These are phyloP conservation scores for Theobroma grandiflorum DNA, from an alignment of 441 rosid genomes.

Conservation along the genomic window DNA sequence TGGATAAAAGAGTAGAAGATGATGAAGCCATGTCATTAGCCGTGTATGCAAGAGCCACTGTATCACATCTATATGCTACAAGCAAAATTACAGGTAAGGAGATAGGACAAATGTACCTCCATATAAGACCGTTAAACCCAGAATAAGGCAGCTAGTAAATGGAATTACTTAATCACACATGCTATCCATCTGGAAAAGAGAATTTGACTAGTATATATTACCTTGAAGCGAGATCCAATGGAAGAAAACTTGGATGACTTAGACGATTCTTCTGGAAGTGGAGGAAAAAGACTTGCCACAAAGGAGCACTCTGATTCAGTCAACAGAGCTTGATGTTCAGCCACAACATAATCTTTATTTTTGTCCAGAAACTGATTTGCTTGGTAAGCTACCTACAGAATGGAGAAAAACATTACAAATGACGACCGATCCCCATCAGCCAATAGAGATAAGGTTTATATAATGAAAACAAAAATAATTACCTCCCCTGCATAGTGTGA, in stretches of 20 bases:
- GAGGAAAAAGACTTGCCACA: slow-evolving; percentile 91
- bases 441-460: slow-evolving; percentile 5
- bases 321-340: slow-evolving; percentile 98
- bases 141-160: slow-evolving; percentile 4
- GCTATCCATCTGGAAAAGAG: neutral
- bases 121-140: slow-evolving; percentile 12
- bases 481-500: slow-evolving; percentile 99
- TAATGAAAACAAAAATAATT: slow-evolving; percentile 31
- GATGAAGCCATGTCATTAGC: neutral
- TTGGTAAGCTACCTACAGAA: slow-evolving; percentile 79
- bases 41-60: neutral
- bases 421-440: slow-evolving; percentile 25
- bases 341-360: slow-evolving; percentile 99
- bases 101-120: slow-evolving; percentile 24
- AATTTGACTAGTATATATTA: slow-evolving; percentile 27
- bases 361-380: slow-evolving; percentile 98
- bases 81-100: slow-evolving; percentile 9
- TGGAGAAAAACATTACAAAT: slow-evolving; percentile 25
- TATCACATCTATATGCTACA: slow-evolving; percentile 19
- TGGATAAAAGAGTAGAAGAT: slow-evolving; percentile 7
- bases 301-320: slow-evolving; percentile 83
- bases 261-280: slow-evolving; percentile 90
- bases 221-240: slow-evolving; percentile 99
- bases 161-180: neutral
- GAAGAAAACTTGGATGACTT: slow-evolving; percentile 99